Evolutionary conservation across 371 early-diverging fungal species (phyloP).

Genomic region (Mortierella sp.): DNA sequence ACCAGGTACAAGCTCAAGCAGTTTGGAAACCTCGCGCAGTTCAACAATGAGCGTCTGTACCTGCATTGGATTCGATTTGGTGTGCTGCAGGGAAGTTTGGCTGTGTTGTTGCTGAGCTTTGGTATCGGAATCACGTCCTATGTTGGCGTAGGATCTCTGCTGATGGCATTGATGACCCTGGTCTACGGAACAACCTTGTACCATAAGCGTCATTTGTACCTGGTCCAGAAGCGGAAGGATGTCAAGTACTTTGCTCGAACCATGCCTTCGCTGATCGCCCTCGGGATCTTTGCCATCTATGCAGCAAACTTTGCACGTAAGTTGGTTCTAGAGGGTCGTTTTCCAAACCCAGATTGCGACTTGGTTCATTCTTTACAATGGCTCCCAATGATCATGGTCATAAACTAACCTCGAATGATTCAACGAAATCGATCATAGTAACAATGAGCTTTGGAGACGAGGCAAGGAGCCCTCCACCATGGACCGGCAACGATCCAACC

Average conservation of each 20-base stretch:
- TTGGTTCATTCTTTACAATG: slow-evolving; percentile 4
- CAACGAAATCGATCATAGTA: slow-evolving; percentile 10
- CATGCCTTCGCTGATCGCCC: slow-evolving; percentile 22
- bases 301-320: slow-evolving; percentile 27
- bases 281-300: slow-evolving; percentile 19
- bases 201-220: slow-evolving; percentile 34
- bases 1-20: slow-evolving; percentile 14
- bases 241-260: slow-evolving; percentile 29
- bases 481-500: slow-evolving; percentile 31
- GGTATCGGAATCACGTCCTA: slow-evolving; percentile 18
- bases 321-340: not conserved
- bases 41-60: slow-evolving; percentile 45
- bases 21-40: slow-evolving; percentile 16
- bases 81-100: slow-evolving; percentile 23
- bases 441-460: slow-evolving; percentile 9
- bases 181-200: slow-evolving; percentile 34
- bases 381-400: not conserved
- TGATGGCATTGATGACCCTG: slow-evolving; percentile 31
- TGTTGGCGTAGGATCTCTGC: slow-evolving; percentile 18
- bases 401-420: not conserved
- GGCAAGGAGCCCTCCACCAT: slow-evolving; percentile 23
- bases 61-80: slow-evolving; percentile 47
- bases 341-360: too few species aligned
- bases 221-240: slow-evolving; percentile 30
- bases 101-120: slow-evolving; percentile 27